A percentile compares a stretch with the other conserved stretches of the same genome.
phyloP scores from a whole-genome alignment of 2,329 filamentous ascomycete species.

The Xylaria sp. region DNA sequence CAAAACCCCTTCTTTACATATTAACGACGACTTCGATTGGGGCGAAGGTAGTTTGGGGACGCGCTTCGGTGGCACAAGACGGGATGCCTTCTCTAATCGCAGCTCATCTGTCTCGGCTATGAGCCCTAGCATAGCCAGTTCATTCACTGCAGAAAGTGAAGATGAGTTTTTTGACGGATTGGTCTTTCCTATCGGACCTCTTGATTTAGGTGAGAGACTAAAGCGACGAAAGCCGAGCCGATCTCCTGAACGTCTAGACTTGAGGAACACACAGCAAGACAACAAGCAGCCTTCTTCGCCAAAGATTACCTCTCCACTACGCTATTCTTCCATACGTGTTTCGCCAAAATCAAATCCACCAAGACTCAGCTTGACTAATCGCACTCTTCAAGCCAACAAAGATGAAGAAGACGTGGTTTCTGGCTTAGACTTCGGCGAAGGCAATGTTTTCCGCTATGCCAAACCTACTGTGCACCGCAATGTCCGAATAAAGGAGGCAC shows the following conservation, averaged over 20 bases:
- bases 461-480: slow-evolving; percentile 92
- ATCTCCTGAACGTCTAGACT: slow-evolving; percentile 30
- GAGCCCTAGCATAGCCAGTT: slow-evolving; percentile 92
- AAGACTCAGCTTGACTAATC: slow-evolving; percentile 38
- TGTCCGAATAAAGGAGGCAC: slow-evolving; percentile 82
- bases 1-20: slow-evolving; percentile 67
- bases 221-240: slow-evolving; percentile 69
- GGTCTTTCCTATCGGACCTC: slow-evolving; percentile 81
- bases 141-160: slow-evolving; percentile 90
- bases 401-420: slow-evolving; percentile 83
- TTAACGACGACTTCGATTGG: slow-evolving; percentile 86
- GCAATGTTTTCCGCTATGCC: slow-evolving; percentile 80
- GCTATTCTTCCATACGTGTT: slow-evolving; percentile 22
- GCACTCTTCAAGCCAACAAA: slow-evolving; percentile 49
- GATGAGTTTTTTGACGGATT: slow-evolving; percentile 93
- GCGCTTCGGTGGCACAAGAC: slow-evolving; percentile 84
- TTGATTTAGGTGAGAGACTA: slow-evolving; percentile 84
- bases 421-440: slow-evolving; percentile 86
- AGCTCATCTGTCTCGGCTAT: slow-evolving; percentile 89
- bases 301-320: slow-evolving; percentile 20
- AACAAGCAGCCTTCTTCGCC: slow-evolving; percentile 23
- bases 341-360: slow-evolving; percentile 28
- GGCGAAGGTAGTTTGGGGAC: slow-evolving; percentile 93
- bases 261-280: slow-evolving; percentile 13
- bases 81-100: slow-evolving; percentile 80